Evolutionary conservation across 768 basidiomycete species (phyloP), one percentile per base, ranked within the genome.

Genomic region (Trametes sanguinea): DNA sequence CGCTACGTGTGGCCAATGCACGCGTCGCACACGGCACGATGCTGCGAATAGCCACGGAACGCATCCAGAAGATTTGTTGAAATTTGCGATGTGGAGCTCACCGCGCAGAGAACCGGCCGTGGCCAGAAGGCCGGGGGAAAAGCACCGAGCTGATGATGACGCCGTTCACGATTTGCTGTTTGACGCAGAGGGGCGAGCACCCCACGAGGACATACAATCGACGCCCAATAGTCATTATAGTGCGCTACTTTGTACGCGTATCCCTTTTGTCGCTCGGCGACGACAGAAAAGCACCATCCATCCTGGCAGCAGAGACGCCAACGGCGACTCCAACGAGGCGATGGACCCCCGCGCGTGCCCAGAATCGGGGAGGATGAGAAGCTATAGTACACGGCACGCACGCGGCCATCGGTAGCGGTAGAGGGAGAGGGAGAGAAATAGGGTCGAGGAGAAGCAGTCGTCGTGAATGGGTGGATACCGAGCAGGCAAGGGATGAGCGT

Each of bases 201-300:
- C 8, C 42, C 14, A 14, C 7, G 5, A n/a, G 42, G n/a, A 50
- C 32, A 29, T 50, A 50, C 48, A 30, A 30, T 53, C 51, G 51
- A 53, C 51, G 37, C 51, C 51, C 42, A 40, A 33, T 50, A 42
- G 16, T 22, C 46, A 48, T 57, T 50, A 37, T 37, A 50, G 13
- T 50, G 46, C 56, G 47, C 56, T 57, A 57, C 46, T 48, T 56
- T 57, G 47, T 51, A 57, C 57, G 57, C 57, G 57, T 50, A 57
- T 40, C 48, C 48, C 48, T 57, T 57, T 57, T 48, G 57, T 43
- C 57, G 57, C 54, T 37, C 54, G 33, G 35, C 54, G 35, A 45
- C 46, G 56, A 40, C 54, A 32, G 13, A 11, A 29, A 30, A 30
- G 14, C 11, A 10, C 27, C 17, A 47, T 5, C 46, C n/a, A 4